Conservation (phyloP, 2,329 filamentous ascomycete species). For the Botrytis porri region DNA sequence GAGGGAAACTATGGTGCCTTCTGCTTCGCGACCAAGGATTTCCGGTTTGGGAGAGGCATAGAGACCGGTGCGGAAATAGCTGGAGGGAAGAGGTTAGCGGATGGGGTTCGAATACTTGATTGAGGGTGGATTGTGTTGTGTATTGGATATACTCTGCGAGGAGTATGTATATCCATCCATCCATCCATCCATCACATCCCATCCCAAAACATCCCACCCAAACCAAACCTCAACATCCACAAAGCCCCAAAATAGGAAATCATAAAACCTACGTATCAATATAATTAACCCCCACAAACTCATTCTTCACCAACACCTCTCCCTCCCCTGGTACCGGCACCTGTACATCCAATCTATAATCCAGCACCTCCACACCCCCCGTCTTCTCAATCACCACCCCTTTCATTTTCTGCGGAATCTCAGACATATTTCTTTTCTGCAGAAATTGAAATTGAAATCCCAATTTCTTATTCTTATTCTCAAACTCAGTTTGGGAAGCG, state of each 20-base stretch:
- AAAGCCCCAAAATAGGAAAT: too few species aligned
- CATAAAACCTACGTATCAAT: conserved; percentile 72
- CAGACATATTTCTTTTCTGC: conserved; percentile 7
- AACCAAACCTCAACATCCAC: too few species aligned
- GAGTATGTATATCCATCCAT: neutral
- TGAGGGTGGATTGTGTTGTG: neutral
- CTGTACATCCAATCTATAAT: conserved; percentile 67
- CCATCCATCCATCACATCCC: too few species aligned
- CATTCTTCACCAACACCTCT: conserved; percentile 77
- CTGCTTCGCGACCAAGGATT: conserved; percentile 76
- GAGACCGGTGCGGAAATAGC: conserved; percentile 84
- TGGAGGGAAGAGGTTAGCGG: conserved; percentile 31
- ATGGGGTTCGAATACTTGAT: neutral
- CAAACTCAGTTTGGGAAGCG: too few species aligned
- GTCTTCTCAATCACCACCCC: conserved; percentile 69
- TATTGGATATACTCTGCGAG: neutral
- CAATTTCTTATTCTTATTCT: fast-evolving
- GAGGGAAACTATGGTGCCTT: conserved; percentile 65
- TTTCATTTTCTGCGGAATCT: conserved; percentile 46
- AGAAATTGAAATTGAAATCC: too few species aligned
- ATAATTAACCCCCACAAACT: conserved; percentile 78
- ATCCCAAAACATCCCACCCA: neutral
- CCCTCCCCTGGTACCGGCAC: conserved; percentile 65
- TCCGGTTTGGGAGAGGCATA: conserved; percentile 72
- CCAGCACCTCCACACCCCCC: conserved; percentile 69